A percentile compares a stretch with the other conserved stretches of the same genome.
Conservation (phyloP, 2,329 filamentous ascomycete genomes). For the Penicillium polonicum region DNA sequence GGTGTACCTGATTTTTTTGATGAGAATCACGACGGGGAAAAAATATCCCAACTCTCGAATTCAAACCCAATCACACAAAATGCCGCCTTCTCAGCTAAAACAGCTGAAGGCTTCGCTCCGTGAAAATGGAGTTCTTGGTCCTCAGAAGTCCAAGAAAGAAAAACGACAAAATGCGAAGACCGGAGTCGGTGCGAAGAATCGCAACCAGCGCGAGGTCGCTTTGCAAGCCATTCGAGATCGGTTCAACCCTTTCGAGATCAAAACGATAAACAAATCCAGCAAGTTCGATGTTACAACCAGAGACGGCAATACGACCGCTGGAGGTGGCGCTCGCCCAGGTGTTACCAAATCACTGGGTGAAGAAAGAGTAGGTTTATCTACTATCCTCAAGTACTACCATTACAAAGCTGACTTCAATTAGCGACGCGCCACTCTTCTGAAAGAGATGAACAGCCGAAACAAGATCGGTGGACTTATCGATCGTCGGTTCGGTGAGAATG, state of each 20-base stretch:
- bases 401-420: slow-evolving; percentile 35
- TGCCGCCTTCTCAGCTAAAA: slow-evolving; percentile 96
- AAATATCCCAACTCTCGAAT: slow-evolving; percentile 27
- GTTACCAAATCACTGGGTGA: slow-evolving; percentile 84
- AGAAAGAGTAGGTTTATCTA: slow-evolving; percentile 62
- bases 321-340: slow-evolving; percentile 70
- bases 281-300: slow-evolving; percentile 84
- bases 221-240: slow-evolving; percentile 86
- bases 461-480: slow-evolving; percentile 92
- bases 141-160: slow-evolving; percentile 93
- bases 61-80: slow-evolving; percentile 42
- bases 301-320: slow-evolving; percentile 49
- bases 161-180: slow-evolving; percentile 71
- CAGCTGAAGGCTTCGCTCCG: slow-evolving; percentile 86
- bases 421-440: slow-evolving; percentile 78
- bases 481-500: slow-evolving; percentile 91
- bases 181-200: slow-evolving; percentile 68
- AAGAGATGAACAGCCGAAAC: slow-evolving; percentile 83
- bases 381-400: neutral
- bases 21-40: slow-evolving; percentile 21
- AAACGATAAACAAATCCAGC: slow-evolving; percentile 69
- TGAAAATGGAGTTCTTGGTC: slow-evolving; percentile 85
- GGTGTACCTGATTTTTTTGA: slow-evolving; percentile 36
- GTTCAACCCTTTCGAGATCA: slow-evolving; percentile 97
- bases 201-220: slow-evolving; percentile 72